phyloP scores from a whole-genome alignment of 164 flowering plant genomes.

The Kalanchoe fedtschenkoi region DNA sequence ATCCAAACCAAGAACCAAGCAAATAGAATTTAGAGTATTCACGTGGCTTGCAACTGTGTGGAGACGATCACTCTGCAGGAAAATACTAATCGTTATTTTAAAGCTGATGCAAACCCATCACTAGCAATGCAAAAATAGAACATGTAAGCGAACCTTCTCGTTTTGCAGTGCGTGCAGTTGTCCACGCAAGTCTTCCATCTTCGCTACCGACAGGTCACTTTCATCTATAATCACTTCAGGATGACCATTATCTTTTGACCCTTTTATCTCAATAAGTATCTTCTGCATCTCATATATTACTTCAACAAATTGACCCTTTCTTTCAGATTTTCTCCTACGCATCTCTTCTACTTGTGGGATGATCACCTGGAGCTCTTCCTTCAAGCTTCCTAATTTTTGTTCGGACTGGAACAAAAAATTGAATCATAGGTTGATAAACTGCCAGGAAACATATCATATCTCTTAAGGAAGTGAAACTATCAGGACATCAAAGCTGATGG shows the following conservation, averaged over 20 bases:
- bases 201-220: conserved; percentile 64
- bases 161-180: conserved; percentile 60
- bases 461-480: not conserved
- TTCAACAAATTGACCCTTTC: conserved; percentile 64
- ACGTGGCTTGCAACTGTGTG: not conserved
- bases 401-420: conserved; percentile 40
- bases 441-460: not conserved
- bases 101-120: not conserved
- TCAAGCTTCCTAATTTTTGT: conserved; percentile 54
- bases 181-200: conserved; percentile 72
- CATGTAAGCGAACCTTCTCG: conserved; percentile 55
- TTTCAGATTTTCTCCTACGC: conserved; percentile 61
- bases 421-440: not conserved
- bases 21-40: not conserved
- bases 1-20: conserved; percentile 8
- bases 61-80: conserved; percentile 6
- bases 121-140: not conserved
- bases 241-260: conserved; percentile 15
- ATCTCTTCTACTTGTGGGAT: conserved; percentile 78
- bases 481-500: no score
- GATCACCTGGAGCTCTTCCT: conserved; percentile 59
- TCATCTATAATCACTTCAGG: conserved; percentile 45
- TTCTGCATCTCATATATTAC: conserved; percentile 48
- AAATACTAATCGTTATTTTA: not conserved
- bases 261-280: conserved; percentile 42